These are phyloP conservation scores for sunflower (Helianthus annuus) DNA, from an alignment of 129 eudicot genomes.

Conservation along the genomic window HanXRQr2.0-SUNRISE NC_035436.2:36989807-36990306, in stretches of 20 bases:
- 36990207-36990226: background rate
- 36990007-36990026: conserved; percentile 51
- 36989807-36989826: conserved; percentile 92
- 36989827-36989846: conserved; percentile 82
- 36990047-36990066: conserved; percentile 62
- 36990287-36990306: conserved; percentile 8
- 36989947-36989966: conserved; percentile 57
- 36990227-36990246: background rate
- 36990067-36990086: conserved; percentile 80
- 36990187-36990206: too few relatives aligned
- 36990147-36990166: background rate
- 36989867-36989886: conserved; percentile 84
- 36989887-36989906: conserved; percentile 90
- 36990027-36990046: conserved; percentile 42
- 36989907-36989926: conserved; percentile 84
- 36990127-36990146: too few relatives aligned
- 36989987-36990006: conserved; percentile 67
- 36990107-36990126: conserved; percentile 10
- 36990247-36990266: conserved; percentile 9
- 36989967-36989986: conserved; percentile 79
- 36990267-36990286: background rate
- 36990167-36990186: background rate
- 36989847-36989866: conserved; percentile 82
- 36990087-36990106: conserved; percentile 53
- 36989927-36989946: conserved; percentile 59